A percentile compares a stretch with the other conserved stretches of the same genome.
Evolutionary conservation across 148 eudicot species (phyloP).

Genomic region (Gaultheria prostrata): DNA sequence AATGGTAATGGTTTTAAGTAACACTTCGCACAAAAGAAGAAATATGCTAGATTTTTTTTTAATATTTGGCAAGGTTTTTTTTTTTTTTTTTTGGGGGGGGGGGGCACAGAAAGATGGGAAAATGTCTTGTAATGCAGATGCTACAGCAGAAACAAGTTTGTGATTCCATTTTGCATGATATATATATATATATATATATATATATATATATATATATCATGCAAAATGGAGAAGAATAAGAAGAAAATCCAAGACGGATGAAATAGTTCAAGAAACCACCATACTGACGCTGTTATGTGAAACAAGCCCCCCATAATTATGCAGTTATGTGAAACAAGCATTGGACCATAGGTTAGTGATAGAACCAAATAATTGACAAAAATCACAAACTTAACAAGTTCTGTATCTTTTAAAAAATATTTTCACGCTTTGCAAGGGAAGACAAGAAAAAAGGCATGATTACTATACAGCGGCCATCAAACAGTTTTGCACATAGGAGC

Average conservation of each 20-base stretch:
- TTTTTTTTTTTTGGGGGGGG: too few relatives aligned
- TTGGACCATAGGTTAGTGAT: background rate
- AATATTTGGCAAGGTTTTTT: background rate
- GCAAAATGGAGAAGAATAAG: background rate
- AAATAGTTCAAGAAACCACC: background rate
- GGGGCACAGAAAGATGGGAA: background rate
- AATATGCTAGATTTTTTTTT: background rate
- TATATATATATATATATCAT: too few relatives aligned
- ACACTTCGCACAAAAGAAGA: background rate
- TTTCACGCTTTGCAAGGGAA: background rate
- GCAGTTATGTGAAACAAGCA: background rate
- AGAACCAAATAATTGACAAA: background rate
- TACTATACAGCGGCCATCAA: background rate
- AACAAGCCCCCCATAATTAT: conserved; percentile 1
- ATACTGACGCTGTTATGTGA: background rate
- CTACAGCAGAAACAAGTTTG: background rate
- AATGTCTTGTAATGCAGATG: background rate
- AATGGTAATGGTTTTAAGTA: background rate
- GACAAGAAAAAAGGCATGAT: background rate
- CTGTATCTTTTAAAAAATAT: background rate
- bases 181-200: too few relatives aligned
- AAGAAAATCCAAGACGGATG: background rate
- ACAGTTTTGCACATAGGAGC: background rate
- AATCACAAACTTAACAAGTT: background rate
- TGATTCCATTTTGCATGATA: too few relatives aligned